Evolutionary conservation across 148 eudicot genomes (phyloP).

Genomic region (Chenopodium quinoa): DNA sequence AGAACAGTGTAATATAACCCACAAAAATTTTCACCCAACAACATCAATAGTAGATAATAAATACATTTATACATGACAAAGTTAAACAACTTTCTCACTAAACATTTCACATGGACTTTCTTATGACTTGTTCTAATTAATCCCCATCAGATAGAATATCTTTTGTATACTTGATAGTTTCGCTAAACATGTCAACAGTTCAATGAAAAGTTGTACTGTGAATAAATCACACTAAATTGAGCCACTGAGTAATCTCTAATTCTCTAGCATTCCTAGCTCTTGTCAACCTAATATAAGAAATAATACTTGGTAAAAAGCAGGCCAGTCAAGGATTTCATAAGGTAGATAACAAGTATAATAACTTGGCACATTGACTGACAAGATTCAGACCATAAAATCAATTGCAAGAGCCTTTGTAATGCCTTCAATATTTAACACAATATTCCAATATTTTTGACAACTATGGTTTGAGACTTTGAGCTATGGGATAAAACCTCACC

Average conservation of each 20-base stretch:
- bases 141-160: background rate
- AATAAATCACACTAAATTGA: background rate
- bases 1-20: background rate
- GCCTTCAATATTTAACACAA: background rate
- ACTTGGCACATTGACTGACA: background rate
- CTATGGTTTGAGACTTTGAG: background rate
- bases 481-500: too few species aligned
- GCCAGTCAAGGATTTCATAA: background rate
- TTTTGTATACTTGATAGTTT: background rate
- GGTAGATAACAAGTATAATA: background rate
- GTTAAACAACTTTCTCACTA: slow-evolving; percentile 1
- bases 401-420: too few species aligned
- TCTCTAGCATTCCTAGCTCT: background rate
- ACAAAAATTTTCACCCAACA: background rate
- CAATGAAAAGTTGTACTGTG: too few species aligned
- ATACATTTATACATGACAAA: background rate
- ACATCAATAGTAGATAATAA: background rate
- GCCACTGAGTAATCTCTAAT: background rate
- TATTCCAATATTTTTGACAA: background rate
- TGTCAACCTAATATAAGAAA: background rate
- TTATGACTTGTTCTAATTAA: background rate
- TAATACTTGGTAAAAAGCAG: background rate
- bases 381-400: too few species aligned
- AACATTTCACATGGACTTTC: background rate
- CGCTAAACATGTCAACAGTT: background rate